Conservation (phyloP, 352 stramenopile genomes). For the Pythium rishiriense region DNA sequence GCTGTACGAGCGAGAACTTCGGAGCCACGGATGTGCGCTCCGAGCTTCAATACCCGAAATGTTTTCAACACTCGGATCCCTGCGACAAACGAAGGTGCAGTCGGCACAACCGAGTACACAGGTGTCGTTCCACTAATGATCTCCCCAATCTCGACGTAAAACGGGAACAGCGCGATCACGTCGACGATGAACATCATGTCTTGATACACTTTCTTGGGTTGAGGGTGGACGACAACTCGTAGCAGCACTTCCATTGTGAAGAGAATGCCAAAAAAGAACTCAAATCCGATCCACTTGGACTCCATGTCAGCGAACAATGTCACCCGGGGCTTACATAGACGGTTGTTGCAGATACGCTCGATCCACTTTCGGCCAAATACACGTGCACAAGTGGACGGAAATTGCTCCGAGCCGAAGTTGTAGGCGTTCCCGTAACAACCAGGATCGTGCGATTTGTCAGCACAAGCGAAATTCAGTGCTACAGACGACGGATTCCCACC, state of each 20-base stretch:
- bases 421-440: slow-evolving; percentile 47
- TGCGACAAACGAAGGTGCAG: slow-evolving; percentile 61
- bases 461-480: slow-evolving; percentile 50
- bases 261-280: slow-evolving; percentile 59
- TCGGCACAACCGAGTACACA: slow-evolving; percentile 65
- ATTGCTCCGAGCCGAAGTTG: slow-evolving; percentile 60
- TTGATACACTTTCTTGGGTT: slow-evolving; percentile 46
- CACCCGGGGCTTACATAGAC: slow-evolving; percentile 39
- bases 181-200: slow-evolving; percentile 67
- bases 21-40: slow-evolving; percentile 67
- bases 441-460: background rate
- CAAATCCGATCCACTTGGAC: slow-evolving; percentile 74
- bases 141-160: slow-evolving; percentile 35
- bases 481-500: slow-evolving; percentile 23
- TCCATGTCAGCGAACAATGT: slow-evolving; percentile 58
- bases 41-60: slow-evolving; percentile 79
- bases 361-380: slow-evolving; percentile 35
- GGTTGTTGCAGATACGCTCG: slow-evolving; percentile 34
- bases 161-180: slow-evolving; percentile 27
- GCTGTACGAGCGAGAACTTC: slow-evolving; percentile 65
- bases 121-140: slow-evolving; percentile 52
- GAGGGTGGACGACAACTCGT: slow-evolving; percentile 48
- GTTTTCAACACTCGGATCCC: slow-evolving; percentile 71
- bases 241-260: slow-evolving; percentile 65
- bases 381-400: slow-evolving; percentile 30